Percentiles rank a stretch among this genome's conserved stretches.
Conservation (phyloP, 2,329 filamentous ascomycete genomes). For the Eurotiales sp. region DNA sequence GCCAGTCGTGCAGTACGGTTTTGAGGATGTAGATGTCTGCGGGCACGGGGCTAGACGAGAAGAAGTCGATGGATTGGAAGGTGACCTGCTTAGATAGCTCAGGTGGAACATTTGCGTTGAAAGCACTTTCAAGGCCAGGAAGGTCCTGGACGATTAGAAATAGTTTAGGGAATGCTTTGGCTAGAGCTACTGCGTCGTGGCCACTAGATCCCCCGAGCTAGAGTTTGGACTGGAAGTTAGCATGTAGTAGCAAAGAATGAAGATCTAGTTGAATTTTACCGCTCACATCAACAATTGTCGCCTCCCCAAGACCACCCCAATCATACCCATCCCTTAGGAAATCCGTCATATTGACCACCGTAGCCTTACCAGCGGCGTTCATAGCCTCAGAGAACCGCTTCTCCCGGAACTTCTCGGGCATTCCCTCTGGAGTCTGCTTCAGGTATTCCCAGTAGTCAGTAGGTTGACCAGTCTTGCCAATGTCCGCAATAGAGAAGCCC, state of each 20-base stretch:
- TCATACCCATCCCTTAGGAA: conserved; percentile 4
- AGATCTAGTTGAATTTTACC: too few species aligned
- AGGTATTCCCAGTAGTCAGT: not conserved
- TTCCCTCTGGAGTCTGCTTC: not conserved
- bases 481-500: not conserved
- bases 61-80: conserved; percentile 21
- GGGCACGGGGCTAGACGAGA: conserved; percentile 1
- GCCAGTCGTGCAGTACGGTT: conserved; percentile 7
- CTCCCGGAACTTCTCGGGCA: not conserved
- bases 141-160: conserved; percentile 14
- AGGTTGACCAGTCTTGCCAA: not conserved
- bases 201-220: conserved; percentile 15
- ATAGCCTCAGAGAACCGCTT: conserved; percentile 1
- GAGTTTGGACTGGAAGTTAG: not conserved
- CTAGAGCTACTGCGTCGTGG: conserved; percentile 5
- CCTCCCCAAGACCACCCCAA: conserved; percentile 12
- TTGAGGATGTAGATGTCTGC: conserved; percentile 6
- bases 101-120: not conserved
- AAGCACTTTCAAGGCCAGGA: not conserved
- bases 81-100: conserved; percentile 18
- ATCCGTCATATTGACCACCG: not conserved
- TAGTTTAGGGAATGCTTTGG: conserved; percentile 5
- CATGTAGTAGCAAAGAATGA: not conserved
- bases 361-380: not conserved
- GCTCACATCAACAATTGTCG: conserved; percentile 14